Conservation (phyloP, 2,329 filamentous ascomycete genomes). For the Penicillium sp. region DNA sequence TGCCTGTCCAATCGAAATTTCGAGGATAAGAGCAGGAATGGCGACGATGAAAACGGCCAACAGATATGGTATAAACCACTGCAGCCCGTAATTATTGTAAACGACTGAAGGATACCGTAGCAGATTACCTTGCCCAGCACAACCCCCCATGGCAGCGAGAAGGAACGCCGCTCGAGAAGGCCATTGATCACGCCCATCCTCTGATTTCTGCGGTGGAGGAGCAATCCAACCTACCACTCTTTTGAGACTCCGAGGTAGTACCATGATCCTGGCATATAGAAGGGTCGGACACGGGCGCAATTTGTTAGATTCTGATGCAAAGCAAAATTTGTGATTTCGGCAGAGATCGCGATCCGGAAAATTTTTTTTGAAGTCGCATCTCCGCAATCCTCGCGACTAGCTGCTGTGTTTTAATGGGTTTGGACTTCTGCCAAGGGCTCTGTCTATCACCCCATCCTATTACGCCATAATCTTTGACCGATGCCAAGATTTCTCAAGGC, state of each 20-base stretch:
- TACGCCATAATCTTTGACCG: not conserved
- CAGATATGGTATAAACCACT: slow-evolving; percentile 65
- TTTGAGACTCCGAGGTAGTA: slow-evolving; percentile 1
- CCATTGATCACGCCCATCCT: slow-evolving; percentile 58
- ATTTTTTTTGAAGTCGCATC: too few species aligned
- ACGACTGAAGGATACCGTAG: slow-evolving; percentile 62
- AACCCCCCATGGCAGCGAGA: slow-evolving; percentile 63
- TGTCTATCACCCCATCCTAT: slow-evolving; percentile 1
- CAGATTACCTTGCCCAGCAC: slow-evolving; percentile 62
- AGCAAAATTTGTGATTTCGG: too few species aligned
- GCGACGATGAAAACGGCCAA: slow-evolving; percentile 60
- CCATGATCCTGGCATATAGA: slow-evolving; percentile 2
- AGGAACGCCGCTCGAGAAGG: slow-evolving; percentile 60
- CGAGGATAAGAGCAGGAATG: slow-evolving; percentile 60
- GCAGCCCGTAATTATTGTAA: slow-evolving; percentile 64
- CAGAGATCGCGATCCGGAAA: too few species aligned
- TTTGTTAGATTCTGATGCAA: not conserved
- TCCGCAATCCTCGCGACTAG: not conserved
- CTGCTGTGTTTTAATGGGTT: not conserved
- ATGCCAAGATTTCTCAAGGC: slow-evolving; percentile 8
- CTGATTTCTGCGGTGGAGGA: slow-evolving; percentile 38
- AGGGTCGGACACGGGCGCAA: not conserved
- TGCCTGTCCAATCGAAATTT: slow-evolving; percentile 58
- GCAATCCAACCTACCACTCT: slow-evolving; percentile 31
- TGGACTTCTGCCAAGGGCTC: slow-evolving; percentile 6